Evolutionary conservation across 2,329 filamentous ascomycete genomes (phyloP), one percentile per base, ranked within the genome.

Genomic region (Fusarium sacchari): DNA sequence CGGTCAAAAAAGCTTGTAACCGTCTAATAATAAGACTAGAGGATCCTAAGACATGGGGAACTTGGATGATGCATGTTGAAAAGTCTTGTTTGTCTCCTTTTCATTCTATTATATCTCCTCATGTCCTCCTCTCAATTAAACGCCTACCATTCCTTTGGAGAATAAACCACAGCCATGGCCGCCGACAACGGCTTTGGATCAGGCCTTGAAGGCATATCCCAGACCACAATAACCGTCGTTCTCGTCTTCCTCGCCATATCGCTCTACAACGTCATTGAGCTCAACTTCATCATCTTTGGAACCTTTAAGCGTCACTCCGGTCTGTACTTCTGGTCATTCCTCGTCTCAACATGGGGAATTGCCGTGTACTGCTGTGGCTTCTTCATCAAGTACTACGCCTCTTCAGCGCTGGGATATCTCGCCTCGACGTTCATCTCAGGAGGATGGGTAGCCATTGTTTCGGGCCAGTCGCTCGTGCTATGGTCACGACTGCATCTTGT

Each of bases 401-500:
- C 73, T 1, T 28, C 64, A 4, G 64, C 66, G 5, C 57, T 77
- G 9, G 76, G 74, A 2, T 80, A 76, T 34, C 43, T 77, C 6
- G 76, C 76, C 3, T 67, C 40, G 9, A 72, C 77, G 0, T 30
- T 78, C 3, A 80, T 80, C 40, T 22, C 56, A 4, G 20, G 75
- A 6, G 79, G 79, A 18, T 82, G 81, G 81, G 66, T 79, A 15
- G 73, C 72, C 5, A 90, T 91, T 88, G 86, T 92, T 1, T 90
- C 89, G 4, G 90, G 90, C 1, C 88, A 91, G 77, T 86, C 87
- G 0, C 74, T 91, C 18, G 90, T 92, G 3, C 82, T 92, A 3
- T 92, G 89, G 82, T 91, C 89, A 1, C 85, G 90, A 12, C 83
- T 92, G 1, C 89, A 91, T 76, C 83, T 92, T 4, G 84, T 92